Evolutionary conservation across 1,139 yeast genomes (phyloP).

Genomic region (Yamadazyma jaroonii): DNA sequence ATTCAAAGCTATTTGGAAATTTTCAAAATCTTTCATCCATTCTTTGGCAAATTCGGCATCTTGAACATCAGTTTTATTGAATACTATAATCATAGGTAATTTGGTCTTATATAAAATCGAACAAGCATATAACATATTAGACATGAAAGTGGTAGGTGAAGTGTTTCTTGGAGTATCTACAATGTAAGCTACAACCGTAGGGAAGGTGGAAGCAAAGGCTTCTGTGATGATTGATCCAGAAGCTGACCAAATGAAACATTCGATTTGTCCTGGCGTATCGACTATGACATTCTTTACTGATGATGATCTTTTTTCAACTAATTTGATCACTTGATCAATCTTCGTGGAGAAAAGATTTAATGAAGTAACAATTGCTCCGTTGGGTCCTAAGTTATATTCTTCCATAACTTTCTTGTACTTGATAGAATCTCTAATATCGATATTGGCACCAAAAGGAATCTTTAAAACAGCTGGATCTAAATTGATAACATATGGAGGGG

Average conservation of each 20-base stretch:
- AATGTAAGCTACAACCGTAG: conserved; percentile 92
- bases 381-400: conserved; percentile 88
- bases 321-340: conserved; percentile 87
- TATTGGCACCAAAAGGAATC: conserved; percentile 90
- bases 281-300: conserved; percentile 70
- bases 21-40: conserved; percentile 98
- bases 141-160: conserved; percentile 94
- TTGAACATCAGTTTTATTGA: conserved; percentile 89
- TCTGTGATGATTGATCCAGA: conserved; percentile 96
- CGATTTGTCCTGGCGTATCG: conserved; percentile 99
- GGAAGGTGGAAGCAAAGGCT: conserved; percentile 93
- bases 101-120: conserved; percentile 94
- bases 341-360: conserved; percentile 89
- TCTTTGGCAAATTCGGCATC: conserved; percentile 86
- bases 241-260: conserved; percentile 96
- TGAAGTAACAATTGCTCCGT: conserved; percentile 97
- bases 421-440: conserved; percentile 94
- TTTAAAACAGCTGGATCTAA: conserved; percentile 95
- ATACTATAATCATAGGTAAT: conserved; percentile 94
- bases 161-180: conserved; percentile 95
- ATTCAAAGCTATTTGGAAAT: conserved; percentile 76
- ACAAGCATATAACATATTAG: conserved; percentile 97
- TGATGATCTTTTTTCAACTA: conserved; percentile 79
- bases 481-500: conserved; percentile 82
- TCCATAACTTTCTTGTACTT: conserved; percentile 97